phyloP scores from a whole-genome alignment of 2,329 filamentous ascomycete species.

The Rhynchosporium agropyri region DNA sequence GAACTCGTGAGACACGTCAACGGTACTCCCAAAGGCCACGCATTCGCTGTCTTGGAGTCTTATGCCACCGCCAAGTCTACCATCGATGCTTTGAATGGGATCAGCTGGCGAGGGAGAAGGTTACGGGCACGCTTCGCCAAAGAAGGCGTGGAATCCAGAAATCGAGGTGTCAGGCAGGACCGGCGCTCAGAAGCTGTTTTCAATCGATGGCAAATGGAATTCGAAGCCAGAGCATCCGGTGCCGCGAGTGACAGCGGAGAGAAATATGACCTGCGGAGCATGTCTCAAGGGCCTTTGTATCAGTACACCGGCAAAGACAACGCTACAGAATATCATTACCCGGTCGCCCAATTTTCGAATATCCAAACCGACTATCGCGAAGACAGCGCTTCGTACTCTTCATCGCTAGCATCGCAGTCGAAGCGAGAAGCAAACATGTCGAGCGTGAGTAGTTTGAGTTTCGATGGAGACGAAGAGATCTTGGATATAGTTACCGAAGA shows the following conservation, averaged over 20 bases:
- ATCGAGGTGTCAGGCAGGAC: not conserved
- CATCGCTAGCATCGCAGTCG: not conserved
- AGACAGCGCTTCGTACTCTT: not conserved
- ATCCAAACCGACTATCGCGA: slow-evolving; percentile 5
- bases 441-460: not conserved
- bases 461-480: slow-evolving; percentile 13
- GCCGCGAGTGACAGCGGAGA: not conserved
- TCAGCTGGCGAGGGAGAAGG: slow-evolving; percentile 13
- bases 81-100: slow-evolving; percentile 18
- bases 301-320: not conserved
- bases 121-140: slow-evolving; percentile 25
- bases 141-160: slow-evolving; percentile 21
- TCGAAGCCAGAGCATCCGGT: not conserved
- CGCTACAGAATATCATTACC: not conserved
- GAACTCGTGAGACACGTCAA: slow-evolving; percentile 25
- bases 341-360: not conserved
- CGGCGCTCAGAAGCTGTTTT: not conserved
- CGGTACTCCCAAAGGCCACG: slow-evolving; percentile 28
- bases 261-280: not conserved
- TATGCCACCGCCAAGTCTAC: slow-evolving; percentile 22
- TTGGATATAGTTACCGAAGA: not conserved
- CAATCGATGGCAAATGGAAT: not conserved
- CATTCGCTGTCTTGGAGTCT: slow-evolving; percentile 29
- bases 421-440: not conserved
- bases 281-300: not conserved